Evolutionary conservation across 306 rosid species (phyloP).

Genomic region (Medicago truncatula): DNA sequence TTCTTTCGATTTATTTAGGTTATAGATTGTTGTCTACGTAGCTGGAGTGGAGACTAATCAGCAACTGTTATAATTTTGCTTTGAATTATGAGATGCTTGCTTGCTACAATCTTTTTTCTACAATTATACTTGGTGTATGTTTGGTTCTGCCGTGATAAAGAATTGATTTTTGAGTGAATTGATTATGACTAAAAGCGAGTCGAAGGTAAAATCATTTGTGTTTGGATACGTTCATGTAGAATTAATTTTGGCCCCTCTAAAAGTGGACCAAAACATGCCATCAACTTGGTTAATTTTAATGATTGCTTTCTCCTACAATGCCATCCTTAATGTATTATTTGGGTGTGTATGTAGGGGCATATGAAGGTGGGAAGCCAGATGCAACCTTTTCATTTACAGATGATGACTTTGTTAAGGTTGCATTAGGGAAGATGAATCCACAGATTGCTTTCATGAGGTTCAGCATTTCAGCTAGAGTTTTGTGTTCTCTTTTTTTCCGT

Average conservation of each 20-base stretch:
- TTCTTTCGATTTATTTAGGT: conserved; percentile 12
- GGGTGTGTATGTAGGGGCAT: conserved; percentile 60
- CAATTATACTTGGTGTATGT: no score
- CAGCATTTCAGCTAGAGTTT: background rate
- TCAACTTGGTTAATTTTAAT: conserved; percentile 2
- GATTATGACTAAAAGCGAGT: no score
- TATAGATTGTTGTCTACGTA: conserved; percentile 12
- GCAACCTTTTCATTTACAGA: conserved; percentile 89
- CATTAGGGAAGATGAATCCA: conserved; percentile 88
- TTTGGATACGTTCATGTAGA: no score
- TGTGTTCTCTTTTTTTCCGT: background rate
- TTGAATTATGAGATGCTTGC: background rate
- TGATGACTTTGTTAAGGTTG: conserved; percentile 88
- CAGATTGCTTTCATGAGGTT: conserved; percentile 95
- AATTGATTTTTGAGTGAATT: no score
- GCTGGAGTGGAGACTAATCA: background rate
- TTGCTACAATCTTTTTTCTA: background rate
- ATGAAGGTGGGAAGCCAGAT: conserved; percentile 90
- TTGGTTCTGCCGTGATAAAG: no score
- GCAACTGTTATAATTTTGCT: background rate
- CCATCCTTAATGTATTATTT: background rate
- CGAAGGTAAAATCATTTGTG: no score
- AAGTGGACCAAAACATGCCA: no score
- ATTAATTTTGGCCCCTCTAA: no score
- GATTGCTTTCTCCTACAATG: background rate